Evolutionary conservation across 1,284 basidiomycete species (phyloP), one percentile per base, ranked within the genome.

Genomic region (Cutaneotrichosporon cavernicola): DNA sequence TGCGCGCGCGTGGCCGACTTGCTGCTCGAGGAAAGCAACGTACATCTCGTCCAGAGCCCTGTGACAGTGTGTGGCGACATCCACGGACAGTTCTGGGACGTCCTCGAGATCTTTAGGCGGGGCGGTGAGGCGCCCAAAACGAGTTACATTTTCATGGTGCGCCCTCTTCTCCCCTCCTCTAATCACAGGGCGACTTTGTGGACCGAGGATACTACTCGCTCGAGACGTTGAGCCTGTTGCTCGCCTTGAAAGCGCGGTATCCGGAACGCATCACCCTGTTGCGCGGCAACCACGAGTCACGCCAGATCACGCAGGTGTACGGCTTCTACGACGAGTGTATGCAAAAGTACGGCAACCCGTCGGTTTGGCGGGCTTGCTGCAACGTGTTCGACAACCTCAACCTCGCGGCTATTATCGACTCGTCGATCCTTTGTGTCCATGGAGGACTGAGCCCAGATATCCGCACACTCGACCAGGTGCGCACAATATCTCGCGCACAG

Each of bases 251-350:
- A 81, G 95, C 93, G 53, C 86, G 92, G 92, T 96, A 95, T 81
- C 95, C 95, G 8, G 92, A 97, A 78, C 88, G 88, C 71, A 89
- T 98, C 63, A 97, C 92, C 0, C 82, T 98, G 4, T 83, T 98
- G 13, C 85, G 95, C 65, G 95, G 95, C 53, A 98, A 98, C 80
- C 96, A 98, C 76, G 96, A 97, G 80, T 91, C 89, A 73, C 84
- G 96, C 70, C 95, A 97, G 77, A 97, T 98, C 72, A 98, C 96
- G 1, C 95, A 98, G 75, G 95, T 97, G 2, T 98, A 98, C 70
- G 95, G 95, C 16, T 98, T 98, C 80, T 98, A 97, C 76, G 94
- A 97, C 76, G 94, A 97, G 80, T 97, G 94, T 74, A 93, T 95
- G 81, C 90, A 92, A 80, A 97, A 97, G 79, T 97, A 97, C 77